phyloP scores from a whole-genome alignment of 2,329 filamentous ascomycete genomes.

The Clarireedia hainanense region DNA sequence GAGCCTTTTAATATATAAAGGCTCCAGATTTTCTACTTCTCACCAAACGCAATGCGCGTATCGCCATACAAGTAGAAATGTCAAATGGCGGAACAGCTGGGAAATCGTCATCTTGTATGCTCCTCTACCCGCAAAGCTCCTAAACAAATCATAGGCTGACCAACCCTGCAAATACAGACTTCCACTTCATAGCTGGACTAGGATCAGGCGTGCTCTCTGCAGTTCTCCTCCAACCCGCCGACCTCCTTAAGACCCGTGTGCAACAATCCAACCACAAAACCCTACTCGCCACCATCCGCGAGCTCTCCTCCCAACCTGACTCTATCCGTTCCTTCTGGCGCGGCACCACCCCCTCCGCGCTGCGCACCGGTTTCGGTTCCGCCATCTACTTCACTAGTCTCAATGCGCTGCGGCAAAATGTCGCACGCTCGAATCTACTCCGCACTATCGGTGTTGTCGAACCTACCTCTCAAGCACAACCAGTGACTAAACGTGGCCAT shows the following conservation, averaged over 20 bases:
- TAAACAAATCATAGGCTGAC: neutral
- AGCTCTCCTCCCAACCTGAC: conserved; percentile 58
- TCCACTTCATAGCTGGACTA: conserved; percentile 85
- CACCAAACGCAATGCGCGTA: conserved; percentile 16
- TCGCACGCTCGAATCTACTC: conserved; percentile 40
- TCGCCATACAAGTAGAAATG: conserved; percentile 31
- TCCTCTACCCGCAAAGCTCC: neutral
- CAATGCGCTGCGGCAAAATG: conserved; percentile 69
- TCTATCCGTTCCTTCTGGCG: conserved; percentile 74
- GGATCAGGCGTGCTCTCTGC: conserved; percentile 82
- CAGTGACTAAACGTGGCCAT: conserved; percentile 14
- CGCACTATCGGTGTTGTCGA: conserved; percentile 25
- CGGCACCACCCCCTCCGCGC: conserved; percentile 83
- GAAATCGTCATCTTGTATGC: conserved; percentile 42
- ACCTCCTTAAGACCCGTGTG: conserved; percentile 92
- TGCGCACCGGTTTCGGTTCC: conserved; percentile 86
- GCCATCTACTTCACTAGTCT: conserved; percentile 91
- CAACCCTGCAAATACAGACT: conserved; percentile 40
- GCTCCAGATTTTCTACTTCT: neutral
- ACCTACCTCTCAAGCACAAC: conserved; percentile 12
- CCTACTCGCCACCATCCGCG: conserved; percentile 59
- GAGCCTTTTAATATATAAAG: neutral
- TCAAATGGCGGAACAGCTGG: conserved; percentile 41
- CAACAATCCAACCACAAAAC: conserved; percentile 75
- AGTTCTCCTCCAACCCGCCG: conserved; percentile 85